Percentiles rank a stretch among this genome's conserved stretches.
Evolutionary conservation across 2,329 filamentous ascomycete species (phyloP).

Genomic region (Penicillium rolfsii): DNA sequence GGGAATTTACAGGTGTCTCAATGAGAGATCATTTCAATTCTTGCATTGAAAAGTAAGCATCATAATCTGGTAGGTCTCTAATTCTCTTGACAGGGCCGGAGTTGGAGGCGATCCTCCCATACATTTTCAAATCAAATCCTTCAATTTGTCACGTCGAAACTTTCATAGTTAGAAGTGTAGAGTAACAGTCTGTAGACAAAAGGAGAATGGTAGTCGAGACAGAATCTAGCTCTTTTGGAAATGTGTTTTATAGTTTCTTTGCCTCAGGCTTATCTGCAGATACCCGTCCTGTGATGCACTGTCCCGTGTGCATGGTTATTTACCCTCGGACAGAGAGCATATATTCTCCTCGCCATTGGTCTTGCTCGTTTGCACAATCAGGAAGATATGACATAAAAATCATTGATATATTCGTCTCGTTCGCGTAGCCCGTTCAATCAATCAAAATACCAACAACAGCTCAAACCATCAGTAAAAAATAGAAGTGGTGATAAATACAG

Average conservation of each 20-base stretch:
- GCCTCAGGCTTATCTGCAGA: too few species aligned
- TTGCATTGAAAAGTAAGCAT: background rate
- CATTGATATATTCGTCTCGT: slow-evolving; percentile 24
- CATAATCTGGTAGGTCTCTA: background rate
- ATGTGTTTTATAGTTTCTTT: too few species aligned
- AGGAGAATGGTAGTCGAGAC: too few species aligned
- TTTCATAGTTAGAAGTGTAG: background rate
- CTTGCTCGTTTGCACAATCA: background rate
- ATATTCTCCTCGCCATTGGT: too few species aligned
- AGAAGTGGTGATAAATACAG: slow-evolving; percentile 22
- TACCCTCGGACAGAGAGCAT: too few species aligned
- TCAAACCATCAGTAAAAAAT: slow-evolving; percentile 1
- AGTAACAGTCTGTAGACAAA: background rate
- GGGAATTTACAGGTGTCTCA: background rate
- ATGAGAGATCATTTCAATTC: background rate
- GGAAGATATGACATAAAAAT: slow-evolving; percentile 5
- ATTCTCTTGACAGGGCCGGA: background rate
- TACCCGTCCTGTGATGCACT: too few species aligned
- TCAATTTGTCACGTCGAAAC: background rate
- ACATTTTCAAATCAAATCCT: background rate
- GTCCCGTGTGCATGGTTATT: too few species aligned
- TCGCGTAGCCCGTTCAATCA: slow-evolving; percentile 12
- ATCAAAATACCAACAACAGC: slow-evolving; percentile 13
- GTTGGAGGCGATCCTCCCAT: background rate
- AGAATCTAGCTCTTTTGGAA: background rate